Evolutionary conservation across 176 grass and related monocot genomes (phyloP).

Genomic region (Cocos nucifera): DNA sequence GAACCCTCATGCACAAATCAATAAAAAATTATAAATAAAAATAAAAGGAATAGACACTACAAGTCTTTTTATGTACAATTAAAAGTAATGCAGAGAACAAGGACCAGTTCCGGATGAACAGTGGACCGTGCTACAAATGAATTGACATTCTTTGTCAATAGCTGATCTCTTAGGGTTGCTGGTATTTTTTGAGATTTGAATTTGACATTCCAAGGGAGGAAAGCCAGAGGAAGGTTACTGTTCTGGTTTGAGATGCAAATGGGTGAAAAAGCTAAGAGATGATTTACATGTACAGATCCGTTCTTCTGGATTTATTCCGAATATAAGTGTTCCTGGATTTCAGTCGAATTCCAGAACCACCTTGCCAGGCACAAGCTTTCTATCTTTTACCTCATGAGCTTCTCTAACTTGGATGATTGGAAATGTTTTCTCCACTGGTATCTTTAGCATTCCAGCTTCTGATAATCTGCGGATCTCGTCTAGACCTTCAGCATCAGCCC

Average conservation of each 20-base stretch:
- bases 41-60: too few relatives aligned
- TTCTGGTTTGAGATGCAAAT: neutral
- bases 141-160: too few relatives aligned
- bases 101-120: too few relatives aligned
- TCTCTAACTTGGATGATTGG: conserved; percentile 59
- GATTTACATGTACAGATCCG: conserved; percentile 29
- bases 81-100: too few relatives aligned
- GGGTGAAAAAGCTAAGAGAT: neutral
- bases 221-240: neutral
- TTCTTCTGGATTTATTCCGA: neutral
- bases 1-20: too few relatives aligned
- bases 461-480: conserved; percentile 65
- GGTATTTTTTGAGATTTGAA: too few relatives aligned
- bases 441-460: conserved; percentile 57
- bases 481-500: conserved; percentile 82
- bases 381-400: conserved; percentile 86
- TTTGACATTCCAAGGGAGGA: neutral
- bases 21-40: too few relatives aligned
- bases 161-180: too few relatives aligned
- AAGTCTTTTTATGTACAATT: too few relatives aligned
- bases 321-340: neutral
- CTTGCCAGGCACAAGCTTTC: conserved; percentile 63
- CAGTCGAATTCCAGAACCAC: conserved; percentile 77
- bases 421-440: conserved; percentile 86
- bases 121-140: too few relatives aligned